A percentile compares a stretch with the other conserved stretches of the same genome.
phyloP scores from a whole-genome alignment of 345 rosid species.

The Ceriops tagal region DNA sequence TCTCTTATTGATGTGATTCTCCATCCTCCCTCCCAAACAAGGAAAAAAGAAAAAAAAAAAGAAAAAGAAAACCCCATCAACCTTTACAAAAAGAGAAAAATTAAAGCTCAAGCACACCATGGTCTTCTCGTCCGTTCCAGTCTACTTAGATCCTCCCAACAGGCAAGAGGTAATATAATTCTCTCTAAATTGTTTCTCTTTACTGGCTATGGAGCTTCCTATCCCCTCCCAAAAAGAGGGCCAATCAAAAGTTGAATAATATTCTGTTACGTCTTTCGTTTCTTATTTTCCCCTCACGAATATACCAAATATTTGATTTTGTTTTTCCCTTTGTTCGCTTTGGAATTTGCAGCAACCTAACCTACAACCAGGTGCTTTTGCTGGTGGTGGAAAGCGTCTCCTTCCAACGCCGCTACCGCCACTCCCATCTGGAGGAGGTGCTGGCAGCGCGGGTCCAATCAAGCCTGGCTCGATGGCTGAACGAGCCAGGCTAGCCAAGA shows the following conservation, averaged over 20 bases:
- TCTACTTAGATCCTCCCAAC: constrained; percentile 59
- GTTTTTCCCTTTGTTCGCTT: constrained; percentile 8
- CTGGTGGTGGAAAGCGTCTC: constrained; percentile 16
- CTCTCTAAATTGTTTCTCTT: not conserved
- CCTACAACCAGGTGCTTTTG: constrained; percentile 30
- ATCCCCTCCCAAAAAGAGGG: constrained; percentile 15
- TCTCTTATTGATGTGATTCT: constrained; percentile 57
- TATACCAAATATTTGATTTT: constrained; percentile 37
- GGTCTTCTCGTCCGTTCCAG: constrained; percentile 59
- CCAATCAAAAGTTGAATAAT: constrained; percentile 26
- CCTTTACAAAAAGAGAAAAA: constrained; percentile 43
- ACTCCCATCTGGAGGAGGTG: constrained; percentile 11
- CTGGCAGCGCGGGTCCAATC: constrained; percentile 19
- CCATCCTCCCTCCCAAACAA: constrained; percentile 33
- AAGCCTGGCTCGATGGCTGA: constrained; percentile 54
- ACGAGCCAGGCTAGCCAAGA: constrained; percentile 50
- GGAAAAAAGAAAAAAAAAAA: not conserved
- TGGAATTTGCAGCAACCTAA: constrained; percentile 35
- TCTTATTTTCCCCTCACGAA: constrained; percentile 32
- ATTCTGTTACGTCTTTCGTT: not conserved
- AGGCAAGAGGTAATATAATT: constrained; percentile 52
- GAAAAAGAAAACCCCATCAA: constrained; percentile 21
- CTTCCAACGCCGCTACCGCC: constrained; percentile 37
- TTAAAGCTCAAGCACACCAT: constrained; percentile 37
- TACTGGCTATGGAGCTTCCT: constrained; percentile 15